Percentiles rank a stretch among this genome's conserved stretches.
These are phyloP conservation scores for Fraxinus quadrangulata DNA, from an alignment of 257 asterid genomes.

Conservation along the genomic window DNA sequence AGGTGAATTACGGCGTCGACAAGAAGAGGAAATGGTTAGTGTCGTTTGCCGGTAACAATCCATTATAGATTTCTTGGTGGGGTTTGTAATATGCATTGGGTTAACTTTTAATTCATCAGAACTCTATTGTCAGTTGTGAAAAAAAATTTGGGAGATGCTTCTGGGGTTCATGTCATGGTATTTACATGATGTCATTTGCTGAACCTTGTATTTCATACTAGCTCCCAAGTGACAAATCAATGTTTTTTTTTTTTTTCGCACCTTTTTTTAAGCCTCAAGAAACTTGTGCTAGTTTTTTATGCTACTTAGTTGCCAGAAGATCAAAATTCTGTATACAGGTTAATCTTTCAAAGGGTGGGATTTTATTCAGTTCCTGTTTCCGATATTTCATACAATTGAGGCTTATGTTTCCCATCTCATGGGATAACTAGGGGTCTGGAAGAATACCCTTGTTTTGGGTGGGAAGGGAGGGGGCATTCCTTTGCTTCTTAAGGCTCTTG, in stretches of 20 bases:
- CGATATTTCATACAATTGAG: conserved; percentile 5
- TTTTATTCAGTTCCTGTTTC: conserved; percentile 2
- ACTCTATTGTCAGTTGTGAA: neutral
- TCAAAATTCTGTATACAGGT: conserved; percentile 5
- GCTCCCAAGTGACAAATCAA: neutral
- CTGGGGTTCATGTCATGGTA: conserved; percentile 8
- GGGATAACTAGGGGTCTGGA: conserved; percentile 13
- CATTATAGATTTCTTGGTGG: conserved; percentile 18
- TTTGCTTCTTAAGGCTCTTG: neutral
- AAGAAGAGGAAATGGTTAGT: conserved; percentile 93
- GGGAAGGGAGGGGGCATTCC: neutral
- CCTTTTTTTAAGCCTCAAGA: conserved; percentile 4
- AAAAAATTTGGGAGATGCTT: neutral
- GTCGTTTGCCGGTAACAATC: conserved; percentile 13
- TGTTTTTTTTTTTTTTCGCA: neutral
- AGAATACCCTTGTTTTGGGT: neutral
- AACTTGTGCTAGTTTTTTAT: neutral
- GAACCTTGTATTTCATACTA: neutral
- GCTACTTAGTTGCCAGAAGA: neutral
- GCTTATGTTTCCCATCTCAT: conserved; percentile 17
- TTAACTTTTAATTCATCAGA: conserved; percentile 2
- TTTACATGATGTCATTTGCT: neutral
- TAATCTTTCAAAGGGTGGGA: neutral
- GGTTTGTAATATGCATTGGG: conserved; percentile 11
- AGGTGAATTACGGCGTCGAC: conserved; percentile 67